Base-by-base conservation (phyloP, 1,139 yeast species). In the Blastobotrys apis region DNA sequence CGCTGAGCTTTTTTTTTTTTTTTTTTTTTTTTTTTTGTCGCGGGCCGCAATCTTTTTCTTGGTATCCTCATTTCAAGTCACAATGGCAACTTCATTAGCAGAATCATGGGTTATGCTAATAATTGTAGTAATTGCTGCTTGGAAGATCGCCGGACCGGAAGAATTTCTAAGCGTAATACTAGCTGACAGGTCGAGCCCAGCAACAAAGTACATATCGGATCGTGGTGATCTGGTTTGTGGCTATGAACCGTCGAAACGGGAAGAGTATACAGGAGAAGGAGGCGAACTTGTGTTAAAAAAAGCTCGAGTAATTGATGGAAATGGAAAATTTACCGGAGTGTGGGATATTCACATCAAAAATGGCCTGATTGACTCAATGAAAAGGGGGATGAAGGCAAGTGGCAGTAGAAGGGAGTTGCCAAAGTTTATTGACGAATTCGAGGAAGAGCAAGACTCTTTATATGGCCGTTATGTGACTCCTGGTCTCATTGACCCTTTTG, bases 381-480 rank as follows among this genome's bases (percentile, higher is more conserved):
- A 32, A 15, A 19, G 32, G 19, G 21, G 16, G 5, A 3, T 3
- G 25, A 3, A 5, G n/a, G 3, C 30, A 8, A 29, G 20, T 3
- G 12, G 27, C 20, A 38, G 41, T 21, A 21, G 33, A 27, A n/a
- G n/a, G n/a, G n/a, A n/a, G n/a, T n/a, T n/a, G n/a, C n/a, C n/a
- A n/a, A 16, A 30, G 19, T 5, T 30, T 6, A 10, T 23, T 6
- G 41, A 30, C 8, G 21, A 30, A 6, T 16, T 15, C 15, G 15
- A 20, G 10, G 13, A 16, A 8, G 13, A 23, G 6, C 21, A 20
- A 12, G 35, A 32, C 19, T 35, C 31, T 4, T 22, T 38, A 20
- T 20, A 16, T 23, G 43, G 43, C 6, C n/a, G 38, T n/a, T 39
- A 39, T 21, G 33, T 39, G 19, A 39, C 43, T 1, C 43, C 43